Conservation (phyloP, 768 basidiomycete species). For the Kondoa malvinella region DNA sequence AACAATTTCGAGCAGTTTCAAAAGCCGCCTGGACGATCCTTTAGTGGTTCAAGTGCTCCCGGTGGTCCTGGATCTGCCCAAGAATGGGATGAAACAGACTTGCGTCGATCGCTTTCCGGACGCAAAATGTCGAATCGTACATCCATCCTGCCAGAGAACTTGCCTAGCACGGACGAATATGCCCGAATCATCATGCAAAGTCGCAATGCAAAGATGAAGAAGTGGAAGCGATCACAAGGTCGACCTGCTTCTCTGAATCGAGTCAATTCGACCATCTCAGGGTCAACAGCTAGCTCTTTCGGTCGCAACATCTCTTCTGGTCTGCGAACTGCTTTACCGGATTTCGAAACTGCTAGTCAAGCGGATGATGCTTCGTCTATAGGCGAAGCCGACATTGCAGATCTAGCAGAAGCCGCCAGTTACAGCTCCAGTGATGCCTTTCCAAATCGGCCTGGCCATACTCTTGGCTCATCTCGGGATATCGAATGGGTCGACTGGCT, state of each 20-base stretch:
- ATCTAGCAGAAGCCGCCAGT: constrained; percentile 8
- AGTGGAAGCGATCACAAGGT: constrained; percentile 29
- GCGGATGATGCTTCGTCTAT: neutral
- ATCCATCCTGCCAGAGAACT: neutral
- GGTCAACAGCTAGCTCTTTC: neutral
- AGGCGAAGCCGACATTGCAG: constrained; percentile 9
- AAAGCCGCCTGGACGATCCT: neutral
- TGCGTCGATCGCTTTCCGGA: neutral
- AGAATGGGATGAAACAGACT: neutral
- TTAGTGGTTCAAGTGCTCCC: neutral
- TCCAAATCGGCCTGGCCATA: constrained; percentile 7
- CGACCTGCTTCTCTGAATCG: neutral
- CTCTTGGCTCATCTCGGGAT: constrained; percentile 21
- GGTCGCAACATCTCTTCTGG: neutral
- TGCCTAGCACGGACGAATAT: constrained; percentile 23
- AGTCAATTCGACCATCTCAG: neutral
- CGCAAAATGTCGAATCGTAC: constrained; percentile 2
- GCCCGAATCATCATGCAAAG: constrained; percentile 34
- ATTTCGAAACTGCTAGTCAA: neutral
- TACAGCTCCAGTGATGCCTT: constrained; percentile 9
- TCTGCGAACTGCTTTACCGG: constrained; percentile 15
- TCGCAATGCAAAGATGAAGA: constrained; percentile 34
- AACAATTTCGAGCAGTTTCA: neutral
- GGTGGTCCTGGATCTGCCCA: neutral
- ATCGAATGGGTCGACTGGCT: constrained; percentile 38